Conservation (phyloP, 2,329 filamentous ascomycete genomes). For the Helotiales sp. region DNA sequence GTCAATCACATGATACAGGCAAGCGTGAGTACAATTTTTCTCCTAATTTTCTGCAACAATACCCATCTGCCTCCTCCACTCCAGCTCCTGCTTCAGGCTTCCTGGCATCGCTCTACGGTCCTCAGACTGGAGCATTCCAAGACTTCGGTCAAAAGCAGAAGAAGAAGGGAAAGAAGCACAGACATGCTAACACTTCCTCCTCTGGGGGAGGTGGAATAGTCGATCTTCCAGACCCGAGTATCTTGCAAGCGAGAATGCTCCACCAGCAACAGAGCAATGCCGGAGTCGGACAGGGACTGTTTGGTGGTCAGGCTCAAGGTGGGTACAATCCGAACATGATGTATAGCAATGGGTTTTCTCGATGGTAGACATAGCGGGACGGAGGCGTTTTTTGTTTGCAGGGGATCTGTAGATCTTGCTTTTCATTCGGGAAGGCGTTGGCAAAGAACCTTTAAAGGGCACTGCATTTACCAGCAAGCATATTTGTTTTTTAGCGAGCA, state of each 20-base stretch:
- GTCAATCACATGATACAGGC: conserved; percentile 80
- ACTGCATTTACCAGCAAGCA: conserved; percentile 43
- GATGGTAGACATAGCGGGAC: conserved; percentile 58
- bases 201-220: conserved; percentile 94
- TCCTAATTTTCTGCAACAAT: conserved; percentile 89
- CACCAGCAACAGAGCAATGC: conserved; percentile 82
- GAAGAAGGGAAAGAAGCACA: conserved; percentile 99
- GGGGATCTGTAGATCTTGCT: conserved; percentile 42
- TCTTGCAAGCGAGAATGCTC: conserved; percentile 97
- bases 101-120: conserved; percentile 89
- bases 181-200: conserved; percentile 99
- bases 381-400: conserved; percentile 35
- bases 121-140: conserved; percentile 84
- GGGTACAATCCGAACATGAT: conserved; percentile 90
- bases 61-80: conserved; percentile 79
- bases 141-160: conserved; percentile 96
- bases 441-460: conserved; percentile 38
- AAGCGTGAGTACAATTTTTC: conserved; percentile 99
- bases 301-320: conserved; percentile 89
- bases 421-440: conserved; percentile 42
- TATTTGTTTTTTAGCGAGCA: conserved; percentile 53
- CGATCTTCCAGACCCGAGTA: conserved; percentile 99
- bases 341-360: conserved; percentile 70
- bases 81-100: conserved; percentile 89
- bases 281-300: conserved; percentile 87